Base-by-base conservation (phyloP, 2,329 filamentous ascomycete species). In the Alternaria conjuncta region DNA sequence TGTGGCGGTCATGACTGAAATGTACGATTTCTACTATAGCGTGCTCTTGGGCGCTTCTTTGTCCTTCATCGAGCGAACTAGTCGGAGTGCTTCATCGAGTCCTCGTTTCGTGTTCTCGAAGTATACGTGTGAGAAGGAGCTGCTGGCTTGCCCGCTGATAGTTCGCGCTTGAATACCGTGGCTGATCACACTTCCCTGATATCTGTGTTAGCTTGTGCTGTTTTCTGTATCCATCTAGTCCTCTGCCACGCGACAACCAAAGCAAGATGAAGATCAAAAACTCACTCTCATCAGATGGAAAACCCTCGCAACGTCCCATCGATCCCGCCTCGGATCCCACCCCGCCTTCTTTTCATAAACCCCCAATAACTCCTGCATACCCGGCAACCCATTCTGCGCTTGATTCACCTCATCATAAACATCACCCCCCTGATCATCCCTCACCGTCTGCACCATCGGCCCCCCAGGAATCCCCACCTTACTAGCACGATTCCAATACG, bases 281-380 rank as follows among this genome's bases (percentile, higher is more conserved):
- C 74, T 62, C 59, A 75, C 75, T 57, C 75, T 73, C 75, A 79
- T 78, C 63, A 77, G 58, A 65, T 79, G 74, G 41, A 79, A 79
- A 5, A 76, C 66, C 55, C 76, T 77, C 11, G 75, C 75, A 58
- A 78, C 68, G 51, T 79, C 72, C 76, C 75, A 78, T 44, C 69
- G 66, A 63, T 78, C 75, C 51, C 57, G 49, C 53, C 75, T 71
- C 11, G 91, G 88, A 79, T 94, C 86, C 86, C 92, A 96, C n/a
- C 90, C 90, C 2, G 89, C 87, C 11, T 87, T 85, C 64, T 87
- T 84, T 20, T 82, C 77, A 78, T 93, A 94, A 88, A 90, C 92
- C 49, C 80, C 75, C 45, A 92, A 72, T 61, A 88, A 83, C 60
- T 90, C 83, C 7, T 86, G 81, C 61, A 86, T 84, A 2, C 82